Percentiles rank a stretch among this genome's conserved stretches.
phyloP scores from a whole-genome alignment of 768 basidiomycete species.

The Cubamyces lactineus region DNA sequence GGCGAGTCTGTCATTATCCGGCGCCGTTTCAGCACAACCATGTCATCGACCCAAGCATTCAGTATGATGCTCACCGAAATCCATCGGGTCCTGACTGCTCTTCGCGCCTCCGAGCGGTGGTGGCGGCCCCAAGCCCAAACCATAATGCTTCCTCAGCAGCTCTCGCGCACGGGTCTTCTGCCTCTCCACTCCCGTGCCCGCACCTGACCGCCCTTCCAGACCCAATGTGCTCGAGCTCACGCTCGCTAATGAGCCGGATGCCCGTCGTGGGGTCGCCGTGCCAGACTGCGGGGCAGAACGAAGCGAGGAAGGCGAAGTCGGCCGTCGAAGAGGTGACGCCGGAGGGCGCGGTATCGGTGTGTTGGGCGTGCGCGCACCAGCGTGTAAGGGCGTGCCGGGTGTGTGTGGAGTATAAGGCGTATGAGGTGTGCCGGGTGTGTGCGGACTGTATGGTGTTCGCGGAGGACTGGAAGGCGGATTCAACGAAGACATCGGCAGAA shows the following conservation, averaged over 20 bases:
- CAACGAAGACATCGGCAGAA: slow-evolving; percentile 2
- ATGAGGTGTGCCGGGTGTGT: slow-evolving; percentile 15
- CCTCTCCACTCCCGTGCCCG: not conserved
- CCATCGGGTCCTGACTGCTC: slow-evolving; percentile 73
- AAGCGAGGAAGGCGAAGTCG: slow-evolving; percentile 39
- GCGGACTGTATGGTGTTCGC: slow-evolving; percentile 23
- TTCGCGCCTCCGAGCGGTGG: slow-evolving; percentile 53
- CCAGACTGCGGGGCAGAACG: slow-evolving; percentile 14
- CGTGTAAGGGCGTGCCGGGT: slow-evolving; percentile 11
- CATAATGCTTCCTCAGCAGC: slow-evolving; percentile 85
- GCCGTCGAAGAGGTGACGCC: slow-evolving; percentile 49
- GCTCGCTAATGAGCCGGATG: slow-evolving; percentile 1
- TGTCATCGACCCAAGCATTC: too few relatives aligned
- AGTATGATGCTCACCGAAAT: slow-evolving; percentile 58
- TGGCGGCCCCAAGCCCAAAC: slow-evolving; percentile 76
- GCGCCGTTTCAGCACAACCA: too few relatives aligned
- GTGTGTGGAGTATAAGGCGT: slow-evolving; percentile 18
- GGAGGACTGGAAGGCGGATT: slow-evolving; percentile 18
- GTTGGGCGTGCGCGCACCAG: slow-evolving; percentile 17
- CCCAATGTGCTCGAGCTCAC: not conserved
- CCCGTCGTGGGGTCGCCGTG: not conserved
- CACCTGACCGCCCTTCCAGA: not conserved
- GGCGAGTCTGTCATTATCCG: slow-evolving; percentile 59
- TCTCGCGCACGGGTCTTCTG: slow-evolving; percentile 61
- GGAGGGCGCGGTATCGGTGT: slow-evolving; percentile 37